Evolutionary conservation across 2,329 filamentous ascomycete species (phyloP), one percentile per base, ranked within the genome.

Genomic region (Penicillium sp.): DNA sequence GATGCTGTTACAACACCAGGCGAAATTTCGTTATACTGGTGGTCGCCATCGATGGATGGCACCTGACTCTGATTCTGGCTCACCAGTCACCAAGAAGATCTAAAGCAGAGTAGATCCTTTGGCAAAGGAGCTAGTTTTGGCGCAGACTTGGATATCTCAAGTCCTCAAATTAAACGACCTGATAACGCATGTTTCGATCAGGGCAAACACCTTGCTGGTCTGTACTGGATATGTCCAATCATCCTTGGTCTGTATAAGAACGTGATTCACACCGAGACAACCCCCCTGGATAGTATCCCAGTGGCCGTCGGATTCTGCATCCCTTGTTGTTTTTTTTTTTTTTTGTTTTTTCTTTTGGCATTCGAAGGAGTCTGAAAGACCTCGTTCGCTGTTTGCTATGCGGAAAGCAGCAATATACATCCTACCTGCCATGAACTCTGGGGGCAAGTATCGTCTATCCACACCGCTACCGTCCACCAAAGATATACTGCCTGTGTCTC

Each of bases 71-170:
- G 29, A 7, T n/a, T 34, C 9, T 16, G 29, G 29, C 29, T 7
- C 13, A 14, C 16, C 37, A 20, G 38, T 40, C 7, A 55, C 29
- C 53, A 55, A 63, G 11, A 44, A 22, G 38, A 44, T 55, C 40
- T 62, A 57, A 13, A 61, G 51, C 16, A 62, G 18, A 18, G 52
- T 57, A 14, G 61, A 49, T 8, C 43, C 35, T 29, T 62, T 59
- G 5, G 55, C 55, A 34, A 63, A 39, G 14, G 55, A 52, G 34
- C 61, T 59, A 38, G 53, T 37, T 35, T 63, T 63, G 24, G 59
- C 51, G 7, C 50, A 50, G 34, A 62, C 57, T 53, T 59, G 16
- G 24, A 63, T 59, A 13, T 63, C 61, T 13, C 34, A 22, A 9
- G 24, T 11, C 34, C 34, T 20, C 35, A 60, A 55, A n/a, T 56